phyloP scores from a whole-genome alignment of 2,329 filamentous ascomycete species.

The Lasiodiplodia citricola region DNA sequence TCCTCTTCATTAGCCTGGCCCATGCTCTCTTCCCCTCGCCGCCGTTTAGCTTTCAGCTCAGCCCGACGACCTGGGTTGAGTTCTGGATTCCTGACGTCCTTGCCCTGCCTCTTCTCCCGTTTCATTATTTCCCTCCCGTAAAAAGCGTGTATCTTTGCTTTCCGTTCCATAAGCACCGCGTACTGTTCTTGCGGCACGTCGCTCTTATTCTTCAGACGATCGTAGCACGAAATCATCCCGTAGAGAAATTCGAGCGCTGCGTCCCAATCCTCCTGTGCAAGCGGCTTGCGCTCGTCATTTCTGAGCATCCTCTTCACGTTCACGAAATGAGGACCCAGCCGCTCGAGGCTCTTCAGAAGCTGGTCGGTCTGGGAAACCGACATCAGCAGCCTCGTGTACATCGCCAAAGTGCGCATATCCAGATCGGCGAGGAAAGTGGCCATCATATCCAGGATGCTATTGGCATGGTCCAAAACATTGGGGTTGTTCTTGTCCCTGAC shows the following conservation, averaged over 20 bases:
- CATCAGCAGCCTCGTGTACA: not conserved
- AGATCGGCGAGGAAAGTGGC: not conserved
- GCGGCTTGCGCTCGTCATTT: not conserved
- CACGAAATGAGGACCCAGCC: not conserved
- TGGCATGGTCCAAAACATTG: constrained; percentile 70
- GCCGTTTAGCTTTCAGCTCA: not conserved
- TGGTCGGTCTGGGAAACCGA: not conserved
- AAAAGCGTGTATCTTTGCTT: constrained; percentile 3
- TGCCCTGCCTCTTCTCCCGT: not conserved
- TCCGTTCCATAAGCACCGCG: not conserved
- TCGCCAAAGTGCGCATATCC: constrained; percentile 2
- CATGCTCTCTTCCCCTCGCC: not conserved
- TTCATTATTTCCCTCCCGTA: not conserved
- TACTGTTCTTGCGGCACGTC: not conserved
- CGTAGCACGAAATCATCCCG: not conserved
- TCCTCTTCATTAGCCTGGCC: not conserved
- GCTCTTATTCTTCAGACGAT: not conserved
- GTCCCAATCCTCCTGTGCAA: not conserved
- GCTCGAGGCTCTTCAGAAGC: not conserved
- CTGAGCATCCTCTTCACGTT: constrained; percentile 8
- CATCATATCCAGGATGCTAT: constrained; percentile 58
- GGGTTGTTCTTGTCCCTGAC: constrained; percentile 76
- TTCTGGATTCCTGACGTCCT: not conserved
- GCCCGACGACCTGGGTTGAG: not conserved
- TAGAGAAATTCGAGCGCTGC: not conserved